A percentile compares a stretch with the other conserved stretches of the same genome.
Evolutionary conservation across 768 basidiomycete genomes (phyloP).

Genomic region (Lentinula boryana): DNA sequence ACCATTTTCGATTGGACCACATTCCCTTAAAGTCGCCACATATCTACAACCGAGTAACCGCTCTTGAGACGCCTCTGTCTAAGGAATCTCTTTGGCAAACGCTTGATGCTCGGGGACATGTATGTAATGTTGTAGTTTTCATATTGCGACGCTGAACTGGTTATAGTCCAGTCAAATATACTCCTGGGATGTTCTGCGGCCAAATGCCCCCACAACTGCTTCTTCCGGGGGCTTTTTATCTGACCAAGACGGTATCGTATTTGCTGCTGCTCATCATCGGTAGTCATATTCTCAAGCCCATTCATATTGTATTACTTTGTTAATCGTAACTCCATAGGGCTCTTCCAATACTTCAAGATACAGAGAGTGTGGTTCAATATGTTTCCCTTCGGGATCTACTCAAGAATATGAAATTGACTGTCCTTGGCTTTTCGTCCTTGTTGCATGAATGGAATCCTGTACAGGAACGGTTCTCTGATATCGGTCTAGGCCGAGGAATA

Average conservation of each 20-base stretch:
- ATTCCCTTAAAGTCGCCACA: conserved; percentile 23
- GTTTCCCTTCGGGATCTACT: conserved; percentile 44
- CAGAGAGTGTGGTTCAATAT: conserved; percentile 32
- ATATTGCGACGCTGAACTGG: conserved; percentile 27
- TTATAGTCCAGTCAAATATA: conserved; percentile 16
- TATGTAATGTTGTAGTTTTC: neutral
- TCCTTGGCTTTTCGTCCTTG: conserved; percentile 63
- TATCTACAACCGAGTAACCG: neutral
- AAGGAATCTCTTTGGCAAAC: neutral
- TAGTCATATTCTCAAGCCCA: conserved; percentile 24
- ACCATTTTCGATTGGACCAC: conserved; percentile 11
- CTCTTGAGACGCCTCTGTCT: neutral
- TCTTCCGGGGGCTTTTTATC: conserved; percentile 56
- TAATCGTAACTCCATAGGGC: conserved; percentile 29
- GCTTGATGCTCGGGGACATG: neutral
- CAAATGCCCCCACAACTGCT: conserved; percentile 22
- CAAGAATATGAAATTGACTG: conserved; percentile 44
- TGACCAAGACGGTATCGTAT: conserved; percentile 51
- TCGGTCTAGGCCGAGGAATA: conserved; percentile 26
- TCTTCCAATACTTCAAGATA: conserved; percentile 37
- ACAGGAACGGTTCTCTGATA: conserved; percentile 52
- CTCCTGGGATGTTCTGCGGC: conserved; percentile 62
- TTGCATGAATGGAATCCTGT: conserved; percentile 58
- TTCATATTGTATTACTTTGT: neutral
- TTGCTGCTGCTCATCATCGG: conserved; percentile 56